Evolutionary conservation across 2,329 filamentous ascomycete genomes (phyloP), one percentile per base, ranked within the genome.

Genomic region (Aspergillus fijiensis): DNA sequence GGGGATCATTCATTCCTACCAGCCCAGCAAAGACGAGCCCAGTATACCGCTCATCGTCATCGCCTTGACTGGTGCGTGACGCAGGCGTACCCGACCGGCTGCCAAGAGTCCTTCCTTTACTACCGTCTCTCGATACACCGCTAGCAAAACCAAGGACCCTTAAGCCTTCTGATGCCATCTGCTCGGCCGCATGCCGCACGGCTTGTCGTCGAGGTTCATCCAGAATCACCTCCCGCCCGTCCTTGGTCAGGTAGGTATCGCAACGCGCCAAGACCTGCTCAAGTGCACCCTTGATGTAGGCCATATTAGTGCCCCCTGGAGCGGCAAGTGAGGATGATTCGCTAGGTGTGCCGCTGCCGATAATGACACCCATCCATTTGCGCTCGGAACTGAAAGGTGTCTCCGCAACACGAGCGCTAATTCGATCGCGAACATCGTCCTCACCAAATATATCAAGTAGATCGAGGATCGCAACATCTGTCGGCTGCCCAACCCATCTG

Each of bases 321-420:
- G 39, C 39, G n/a, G 57, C 56, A 39, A 57, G 54, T 60, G 81
- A 82, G 31, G 80, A 78, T 29, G 81, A 81, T 51, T 86, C 82
- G 23, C 82, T 80, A 49, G 78, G 71, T 59, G 74, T 77, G 33
- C 78, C 76, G 63, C 76, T 78, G 31, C 87, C 87, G 67, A 97
- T 90, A 2, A 92, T 89, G 29, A 97, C 93, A 35, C 96, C 96
- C 96, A 99, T 99, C 94, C 94, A 99, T 77, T 99, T 99, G 59
- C 94, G 86, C 73, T 96, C 92, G 1, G 95, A 99, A 73, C 94
- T 98, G 76, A 99, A 99, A 0, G 95, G 93, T 0, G 91, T 93
- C 75, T 99, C 95, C 49, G 87, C 87, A 33, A 89, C 85, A 52
- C 94, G 89, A 33, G 85, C 84, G n/a, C 92, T 92, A 57, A 96